Evolutionary conservation across 2,329 filamentous ascomycete genomes (phyloP).

Genomic region (Coniella vitis): DNA sequence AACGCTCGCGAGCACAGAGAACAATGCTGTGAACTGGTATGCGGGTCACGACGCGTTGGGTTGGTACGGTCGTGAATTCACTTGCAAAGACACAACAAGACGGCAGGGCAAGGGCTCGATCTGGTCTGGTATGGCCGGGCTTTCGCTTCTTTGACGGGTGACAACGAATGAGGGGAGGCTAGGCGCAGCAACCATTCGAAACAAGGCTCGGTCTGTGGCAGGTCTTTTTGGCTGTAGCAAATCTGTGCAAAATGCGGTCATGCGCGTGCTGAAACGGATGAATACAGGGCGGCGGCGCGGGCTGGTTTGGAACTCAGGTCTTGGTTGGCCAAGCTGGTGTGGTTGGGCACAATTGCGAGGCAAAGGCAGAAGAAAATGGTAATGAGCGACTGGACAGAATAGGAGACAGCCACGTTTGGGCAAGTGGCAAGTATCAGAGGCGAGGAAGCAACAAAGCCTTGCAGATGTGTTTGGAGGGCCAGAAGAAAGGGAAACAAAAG

Average conservation of each 20-base stretch:
- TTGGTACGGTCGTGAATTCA: too few species aligned
- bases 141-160: too few species aligned
- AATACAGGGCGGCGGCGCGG: background rate
- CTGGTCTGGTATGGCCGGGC: background rate
- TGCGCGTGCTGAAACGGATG: background rate
- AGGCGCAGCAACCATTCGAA: constrained; percentile 1
- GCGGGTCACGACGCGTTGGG: too few species aligned
- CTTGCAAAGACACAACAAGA: too few species aligned
- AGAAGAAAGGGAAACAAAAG: background rate
- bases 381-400: too few species aligned
- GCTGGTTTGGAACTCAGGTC: background rate
- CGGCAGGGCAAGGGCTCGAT: background rate
- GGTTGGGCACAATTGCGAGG: background rate
- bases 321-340: background rate
- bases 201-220: background rate
- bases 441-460: too few species aligned
- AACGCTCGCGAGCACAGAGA: background rate
- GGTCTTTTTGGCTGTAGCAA: background rate
- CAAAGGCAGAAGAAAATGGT: too few species aligned
- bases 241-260: background rate
- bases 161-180: too few species aligned
- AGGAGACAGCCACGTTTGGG: too few species aligned
- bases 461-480: background rate
- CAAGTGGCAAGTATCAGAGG: too few species aligned
- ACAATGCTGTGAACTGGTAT: too few species aligned